Evolutionary conservation across 495 filamentous ascomycete species (phyloP).

Genomic region (Penicillium pulvis): DNA sequence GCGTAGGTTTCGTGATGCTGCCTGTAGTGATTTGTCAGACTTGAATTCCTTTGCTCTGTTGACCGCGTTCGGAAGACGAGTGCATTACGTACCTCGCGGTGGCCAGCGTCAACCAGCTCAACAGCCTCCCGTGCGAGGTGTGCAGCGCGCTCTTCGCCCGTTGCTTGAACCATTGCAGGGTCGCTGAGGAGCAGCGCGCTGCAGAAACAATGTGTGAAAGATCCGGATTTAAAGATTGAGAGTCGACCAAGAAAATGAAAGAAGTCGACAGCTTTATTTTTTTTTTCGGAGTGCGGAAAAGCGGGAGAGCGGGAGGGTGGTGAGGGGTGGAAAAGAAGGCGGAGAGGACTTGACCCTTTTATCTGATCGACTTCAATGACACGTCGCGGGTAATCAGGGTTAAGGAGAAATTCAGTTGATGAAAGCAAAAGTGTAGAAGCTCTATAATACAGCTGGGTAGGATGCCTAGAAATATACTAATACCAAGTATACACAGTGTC

Average conservation of each 20-base stretch:
- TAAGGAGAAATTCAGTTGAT: background rate
- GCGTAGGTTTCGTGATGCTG: constrained; percentile 59
- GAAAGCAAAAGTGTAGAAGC: background rate
- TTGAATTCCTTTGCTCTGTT: background rate
- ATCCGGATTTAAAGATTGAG: constrained; percentile 5
- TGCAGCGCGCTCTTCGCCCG: constrained; percentile 51
- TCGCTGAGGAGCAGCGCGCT: constrained; percentile 21
- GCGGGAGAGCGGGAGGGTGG: constrained; percentile 8
- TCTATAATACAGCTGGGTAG: background rate
- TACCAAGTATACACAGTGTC: no score
- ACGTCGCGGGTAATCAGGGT: constrained; percentile 3
- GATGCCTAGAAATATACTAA: no score
- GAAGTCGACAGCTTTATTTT: constrained; percentile 4
- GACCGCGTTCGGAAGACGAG: background rate
- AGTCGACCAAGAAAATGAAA: constrained; percentile 2
- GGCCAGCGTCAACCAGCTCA: constrained; percentile 50
- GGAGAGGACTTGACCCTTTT: constrained; percentile 1
- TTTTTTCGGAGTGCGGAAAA: constrained; percentile 19
- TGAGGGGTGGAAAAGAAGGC: constrained; percentile 10
- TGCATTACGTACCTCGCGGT: constrained; percentile 45
- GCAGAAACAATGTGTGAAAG: constrained; percentile 8
- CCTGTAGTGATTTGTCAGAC: constrained; percentile 34
- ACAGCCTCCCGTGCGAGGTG: constrained; percentile 53
- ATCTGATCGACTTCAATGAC: constrained; percentile 4
- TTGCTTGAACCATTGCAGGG: constrained; percentile 52